Evolutionary conservation across 2,329 filamentous ascomycete genomes (phyloP), one percentile per base, ranked within the genome.

Genomic region (Aspergillus sp.): DNA sequence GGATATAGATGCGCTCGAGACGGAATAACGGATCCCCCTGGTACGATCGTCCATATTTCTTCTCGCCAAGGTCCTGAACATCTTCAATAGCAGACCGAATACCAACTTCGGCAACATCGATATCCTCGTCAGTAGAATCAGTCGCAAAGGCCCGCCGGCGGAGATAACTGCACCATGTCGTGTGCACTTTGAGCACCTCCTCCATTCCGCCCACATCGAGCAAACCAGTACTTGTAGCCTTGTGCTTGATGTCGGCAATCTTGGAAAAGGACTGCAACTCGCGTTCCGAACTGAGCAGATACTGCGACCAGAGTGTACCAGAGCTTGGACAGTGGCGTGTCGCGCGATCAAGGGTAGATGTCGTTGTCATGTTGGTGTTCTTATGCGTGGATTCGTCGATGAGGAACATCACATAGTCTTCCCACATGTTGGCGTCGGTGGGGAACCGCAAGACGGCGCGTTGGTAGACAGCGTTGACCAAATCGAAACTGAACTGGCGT

Each of bases 301-400:
- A 90, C 55, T 91, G 84, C 5, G 88, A 88, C 93, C 93, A 98
- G 5, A 98, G 77, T 23, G 81, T 78, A 13, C 93, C 93, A 5
- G 90, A 94, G 86, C 90, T 95, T 2, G 93, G 90, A 58, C 91
- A 95, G 67, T 97, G 93, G 39, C 84, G 81, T 7, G 90, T 93
- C 10, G 89, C 90, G 54, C 90, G 81, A 58, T 89, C 84, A 2
- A 94, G 75, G 5, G 91, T 79, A 42, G 88, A 80, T 7, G 95
- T 77, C 33, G 86, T 66, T 7, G 73, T 69, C 4, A 73, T 67
- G 42, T 70, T 57, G 2, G 57, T 64, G 57, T 67, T 72, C 49
- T 66, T 74, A 53, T 74, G 72, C 46, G 75, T 64, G 13, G 73
- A 78, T 64, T 74, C 69, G 15, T 74, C 74, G 44, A 80, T 72